A percentile compares a stretch with the other conserved stretches of the same genome.
phyloP scores from a whole-genome alignment of 2,329 filamentous ascomycete species.

The Emergomyces orientalis region DNA sequence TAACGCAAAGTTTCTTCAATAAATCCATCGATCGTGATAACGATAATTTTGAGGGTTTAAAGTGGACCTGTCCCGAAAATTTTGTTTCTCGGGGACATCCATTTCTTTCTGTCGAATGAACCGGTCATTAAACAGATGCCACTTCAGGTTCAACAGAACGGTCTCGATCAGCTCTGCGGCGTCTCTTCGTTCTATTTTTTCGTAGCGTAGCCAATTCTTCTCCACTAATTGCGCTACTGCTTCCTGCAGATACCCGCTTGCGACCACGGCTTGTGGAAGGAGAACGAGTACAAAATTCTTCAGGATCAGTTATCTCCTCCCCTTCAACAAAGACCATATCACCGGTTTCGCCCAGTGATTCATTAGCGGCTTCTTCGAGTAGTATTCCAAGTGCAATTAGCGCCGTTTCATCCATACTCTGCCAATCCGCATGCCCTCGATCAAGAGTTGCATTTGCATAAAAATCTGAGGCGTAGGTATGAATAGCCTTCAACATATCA shows the following conservation, averaged over 20 bases:
- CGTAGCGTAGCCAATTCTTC: background rate
- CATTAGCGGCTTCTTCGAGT: conserved; percentile 48
- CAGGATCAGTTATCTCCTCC: conserved; percentile 24
- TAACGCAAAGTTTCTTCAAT: background rate
- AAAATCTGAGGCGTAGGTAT: conserved; percentile 49
- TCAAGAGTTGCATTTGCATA: conserved; percentile 36
- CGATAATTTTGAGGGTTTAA: background rate
- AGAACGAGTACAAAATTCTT: conserved; percentile 13
- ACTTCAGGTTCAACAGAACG: background rate
- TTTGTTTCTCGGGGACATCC: background rate
- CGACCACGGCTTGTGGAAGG: conserved; percentile 11
- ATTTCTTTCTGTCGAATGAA: background rate
- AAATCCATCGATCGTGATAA: background rate
- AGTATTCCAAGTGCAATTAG: conserved; percentile 52
- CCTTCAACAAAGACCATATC: conserved; percentile 50
- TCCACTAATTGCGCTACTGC: conserved; percentile 3
- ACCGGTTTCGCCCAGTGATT: conserved; percentile 47
- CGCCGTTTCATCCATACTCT: conserved; percentile 53
- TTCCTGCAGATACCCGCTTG: conserved; percentile 18
- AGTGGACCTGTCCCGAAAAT: background rate
- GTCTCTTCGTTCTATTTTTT: background rate
- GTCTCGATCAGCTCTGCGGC: background rate
- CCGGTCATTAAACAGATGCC: background rate
- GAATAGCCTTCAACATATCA: conserved; percentile 49
- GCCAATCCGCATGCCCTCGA: conserved; percentile 34